Conservation (phyloP, 306 rosid species). For the Elaeagnus macrophylla region DNA sequence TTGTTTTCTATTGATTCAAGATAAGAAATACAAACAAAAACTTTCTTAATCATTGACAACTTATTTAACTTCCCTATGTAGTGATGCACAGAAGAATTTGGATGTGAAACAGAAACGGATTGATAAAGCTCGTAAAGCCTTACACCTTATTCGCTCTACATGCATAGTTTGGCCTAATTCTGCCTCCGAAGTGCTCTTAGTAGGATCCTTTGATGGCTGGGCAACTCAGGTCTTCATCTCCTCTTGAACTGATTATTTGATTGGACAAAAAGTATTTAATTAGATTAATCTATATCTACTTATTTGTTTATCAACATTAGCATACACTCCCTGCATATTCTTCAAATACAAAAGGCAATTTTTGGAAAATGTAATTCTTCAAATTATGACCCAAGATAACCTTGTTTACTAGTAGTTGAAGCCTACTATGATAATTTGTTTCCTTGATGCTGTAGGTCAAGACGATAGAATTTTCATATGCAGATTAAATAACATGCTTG, state of each 20-base stretch:
- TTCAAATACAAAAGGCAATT: neutral
- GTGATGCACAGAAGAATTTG: constrained; percentile 49
- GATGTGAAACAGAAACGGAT: constrained; percentile 67
- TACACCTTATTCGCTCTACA: constrained; percentile 40
- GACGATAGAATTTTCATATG: too few relatives aligned
- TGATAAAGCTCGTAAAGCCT: constrained; percentile 43
- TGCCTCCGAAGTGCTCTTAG: constrained; percentile 74
- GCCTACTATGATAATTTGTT: neutral
- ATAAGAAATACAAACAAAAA: neutral
- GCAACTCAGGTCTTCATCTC: constrained; percentile 51
- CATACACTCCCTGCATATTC: neutral
- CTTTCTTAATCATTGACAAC: constrained; percentile 14
- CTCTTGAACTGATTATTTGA: constrained; percentile 10
- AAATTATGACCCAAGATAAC: neutral
- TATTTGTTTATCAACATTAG: neutral
- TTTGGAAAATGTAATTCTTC: neutral
- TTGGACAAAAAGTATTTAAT: neutral
- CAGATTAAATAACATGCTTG: too few relatives aligned
- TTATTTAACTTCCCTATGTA: constrained; percentile 21
- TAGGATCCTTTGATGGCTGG: constrained; percentile 96
- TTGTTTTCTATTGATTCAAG: constrained; percentile 12
- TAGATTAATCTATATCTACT: neutral
- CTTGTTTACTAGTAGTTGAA: neutral
- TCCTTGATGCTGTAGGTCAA: too few relatives aligned
- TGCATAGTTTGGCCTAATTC: constrained; percentile 65